Base-by-base conservation (phyloP, 768 basidiomycete genomes). In the Gloeopeniophorella convolvens region DNA sequence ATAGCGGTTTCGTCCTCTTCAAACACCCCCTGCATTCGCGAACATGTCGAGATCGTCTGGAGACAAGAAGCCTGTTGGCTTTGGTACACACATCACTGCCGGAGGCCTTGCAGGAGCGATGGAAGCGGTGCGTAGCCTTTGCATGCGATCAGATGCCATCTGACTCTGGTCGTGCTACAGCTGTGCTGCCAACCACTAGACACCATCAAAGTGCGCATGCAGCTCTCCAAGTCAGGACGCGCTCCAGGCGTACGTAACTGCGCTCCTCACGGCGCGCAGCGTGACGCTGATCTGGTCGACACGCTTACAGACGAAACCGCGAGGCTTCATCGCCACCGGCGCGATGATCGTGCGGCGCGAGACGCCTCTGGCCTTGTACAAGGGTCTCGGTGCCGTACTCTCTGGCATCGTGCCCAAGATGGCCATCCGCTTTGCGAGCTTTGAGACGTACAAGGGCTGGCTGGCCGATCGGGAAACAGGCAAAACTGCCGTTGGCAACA, bases 191-290 rank as follows among this genome's bases (percentile, higher is more conserved):
- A 95, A 64, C 93, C 93, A 10, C 81, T 98, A 36, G 96, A 99
- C 66, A 98, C 96, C 21, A 98, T 98, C 75, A 98, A 98, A 72
- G 95, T 97, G 59, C 90, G 96, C n/a, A 99, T 99, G 96, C 96
- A 99, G 71, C 82, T 99, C 49, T 89, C 89, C 51, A 81, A 73
- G 68, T 85, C 92, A 9, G 81, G 92, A 28, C 72, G 74, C 48
- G 66, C 74, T 34, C 80, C 88, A 45, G 96, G 96, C 40, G 96
- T 98, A 68, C 65, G 89, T 84, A 3, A 27, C 21, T 15, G 5
- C 5, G 26, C 23, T n/a, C 18, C 37, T 42, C 23, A 44, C 10
- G 10, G 8, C 15, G 50, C 23, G 31, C 20, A 15, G 28, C 40
- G 34, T 37, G n/a, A 23, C 36, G 10, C 24, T 21, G 8, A 21